Percentiles rank a stretch among this genome's conserved stretches.
phyloP scores from a whole-genome alignment of 805 yeast genomes.

The Kluyveromyces aestuarii region DNA sequence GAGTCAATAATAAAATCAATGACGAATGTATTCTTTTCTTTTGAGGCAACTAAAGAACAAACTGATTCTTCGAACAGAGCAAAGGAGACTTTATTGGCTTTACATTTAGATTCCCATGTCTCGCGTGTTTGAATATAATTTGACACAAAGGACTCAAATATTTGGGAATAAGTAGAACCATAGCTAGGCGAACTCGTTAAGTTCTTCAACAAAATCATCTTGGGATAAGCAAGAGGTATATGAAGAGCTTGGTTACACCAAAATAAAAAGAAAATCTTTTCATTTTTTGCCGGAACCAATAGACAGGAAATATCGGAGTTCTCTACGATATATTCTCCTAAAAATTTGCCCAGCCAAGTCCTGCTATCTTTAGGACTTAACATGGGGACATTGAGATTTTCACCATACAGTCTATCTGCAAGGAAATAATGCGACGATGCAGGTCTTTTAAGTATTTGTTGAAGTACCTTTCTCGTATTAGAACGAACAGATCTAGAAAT shows the following conservation, averaged over 20 bases:
- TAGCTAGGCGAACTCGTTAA: conserved; percentile 29
- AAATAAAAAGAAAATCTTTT: conserved; percentile 50
- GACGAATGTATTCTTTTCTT: conserved; percentile 48
- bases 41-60: conserved; percentile 49
- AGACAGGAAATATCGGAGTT: conserved; percentile 36
- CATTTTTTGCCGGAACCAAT: conserved; percentile 44
- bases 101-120: conserved; percentile 36
- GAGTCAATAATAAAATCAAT: conserved; percentile 51
- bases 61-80: conserved; percentile 47
- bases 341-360: conserved; percentile 32
- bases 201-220: conserved; percentile 39
- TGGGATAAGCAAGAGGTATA: conserved; percentile 45
- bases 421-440: conserved; percentile 38
- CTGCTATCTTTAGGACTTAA: conserved; percentile 60
- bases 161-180: conserved; percentile 33
- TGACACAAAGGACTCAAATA: conserved; percentile 38
- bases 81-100: conserved; percentile 41
- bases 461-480: conserved; percentile 32
- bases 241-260: conserved; percentile 58
- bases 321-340: conserved; percentile 43
- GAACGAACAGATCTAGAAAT: conserved; percentile 41
- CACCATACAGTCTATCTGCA: conserved; percentile 51
- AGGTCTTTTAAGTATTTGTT: conserved; percentile 31
- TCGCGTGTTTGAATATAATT: conserved; percentile 40
- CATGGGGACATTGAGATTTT: conserved; percentile 36